Base-by-base conservation (phyloP, 495 filamentous ascomycete species). In the Cetradonia linearis region DNA sequence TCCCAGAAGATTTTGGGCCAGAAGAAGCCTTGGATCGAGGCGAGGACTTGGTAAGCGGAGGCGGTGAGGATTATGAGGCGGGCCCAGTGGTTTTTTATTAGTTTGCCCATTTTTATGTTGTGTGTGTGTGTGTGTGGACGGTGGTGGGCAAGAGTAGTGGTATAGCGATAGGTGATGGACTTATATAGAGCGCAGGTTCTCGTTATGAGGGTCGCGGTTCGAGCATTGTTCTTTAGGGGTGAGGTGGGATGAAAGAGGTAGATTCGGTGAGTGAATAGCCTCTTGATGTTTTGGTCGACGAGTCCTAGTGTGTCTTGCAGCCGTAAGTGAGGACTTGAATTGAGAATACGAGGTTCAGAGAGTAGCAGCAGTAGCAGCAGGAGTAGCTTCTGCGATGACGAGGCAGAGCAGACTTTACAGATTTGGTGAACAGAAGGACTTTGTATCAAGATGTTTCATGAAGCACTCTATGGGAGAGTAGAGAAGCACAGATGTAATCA, bases 1-100 rank as follows among this genome's bases (percentile, higher is more conserved):
- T 99, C 94, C 87, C 88, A 99, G 76, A 99, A 94, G 65, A 97
- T 83, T 76, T 99, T 99, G 58, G 94, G 94, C 91, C 91, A 99
- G 81, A 97, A 94, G 81, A 89, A 95, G 67, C 83, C 86, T 74
- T 90, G 79, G 56, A 99, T 72, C 1, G 86, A 83, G 62, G 90
- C 89, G 64, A 82, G 86, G 58, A 95, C 68, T 83, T 99, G 94
- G 69, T 95, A 90, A 89, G 66, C 50, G 10, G 53, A 31, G 55
- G 42, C 16, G 33, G 53, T 16, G 27, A 25, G 52, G 20, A 44
- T 58, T 61, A 70, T 79, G 72, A 73, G 74, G 59, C 42, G 58
- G 38, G 50, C 50, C 50, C 50, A 54, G 50, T 54, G 50, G 31
- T 54, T 54, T 54, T 54, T 54, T 25, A 54, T 28, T 36, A 54